phyloP scores from a whole-genome alignment of 306 rosid genomes.

The Dalbergia cochinchinensis region DNA sequence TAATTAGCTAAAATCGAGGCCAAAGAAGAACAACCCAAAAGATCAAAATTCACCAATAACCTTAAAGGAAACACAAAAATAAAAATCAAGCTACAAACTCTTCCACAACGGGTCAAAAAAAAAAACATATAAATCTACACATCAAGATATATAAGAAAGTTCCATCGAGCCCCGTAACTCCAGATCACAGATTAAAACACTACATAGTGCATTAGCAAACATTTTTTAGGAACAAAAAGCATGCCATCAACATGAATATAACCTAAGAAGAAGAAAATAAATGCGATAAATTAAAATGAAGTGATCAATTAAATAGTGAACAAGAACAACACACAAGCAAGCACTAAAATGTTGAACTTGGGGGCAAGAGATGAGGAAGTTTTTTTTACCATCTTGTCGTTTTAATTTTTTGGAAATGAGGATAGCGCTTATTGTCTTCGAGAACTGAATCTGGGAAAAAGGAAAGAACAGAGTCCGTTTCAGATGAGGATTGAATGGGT shows the following conservation, averaged over 20 bases:
- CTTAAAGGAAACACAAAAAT: neutral
- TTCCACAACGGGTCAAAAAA: neutral
- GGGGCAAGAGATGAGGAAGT: too few species aligned
- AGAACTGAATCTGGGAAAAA: neutral
- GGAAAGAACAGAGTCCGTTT: neutral
- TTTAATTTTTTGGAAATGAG: neutral
- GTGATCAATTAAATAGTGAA: neutral
- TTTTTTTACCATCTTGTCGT: neutral
- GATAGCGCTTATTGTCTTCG: neutral
- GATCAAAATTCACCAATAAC: neutral
- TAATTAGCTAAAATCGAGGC: neutral
- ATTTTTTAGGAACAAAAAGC: neutral
- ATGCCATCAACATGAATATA: neutral
- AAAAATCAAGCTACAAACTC: neutral
- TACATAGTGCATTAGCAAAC: neutral
- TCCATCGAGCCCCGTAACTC: neutral
- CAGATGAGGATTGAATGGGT: neutral
- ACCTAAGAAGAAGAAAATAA: neutral
- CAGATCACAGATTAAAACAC: slow-evolving; percentile 12
- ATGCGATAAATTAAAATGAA: neutral
- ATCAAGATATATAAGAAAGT: neutral
- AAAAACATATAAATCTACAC: neutral
- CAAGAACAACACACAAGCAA: too few species aligned
- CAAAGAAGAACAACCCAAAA: neutral
- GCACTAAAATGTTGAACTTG: too few species aligned